phyloP scores from a whole-genome alignment of 352 stramenopile species.

The Phytophthora syringae region DNA sequence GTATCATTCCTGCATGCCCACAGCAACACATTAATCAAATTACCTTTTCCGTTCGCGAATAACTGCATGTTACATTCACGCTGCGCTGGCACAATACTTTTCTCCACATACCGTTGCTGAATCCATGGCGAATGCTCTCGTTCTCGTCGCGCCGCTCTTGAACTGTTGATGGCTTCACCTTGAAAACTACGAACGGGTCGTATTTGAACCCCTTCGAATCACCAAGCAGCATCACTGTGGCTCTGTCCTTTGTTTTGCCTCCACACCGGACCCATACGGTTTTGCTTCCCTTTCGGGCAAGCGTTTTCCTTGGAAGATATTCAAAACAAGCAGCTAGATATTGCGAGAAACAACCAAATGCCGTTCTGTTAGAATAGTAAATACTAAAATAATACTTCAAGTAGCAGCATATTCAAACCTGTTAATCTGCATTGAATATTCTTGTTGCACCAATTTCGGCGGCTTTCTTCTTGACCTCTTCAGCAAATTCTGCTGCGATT shows the following conservation, averaged over 20 bases:
- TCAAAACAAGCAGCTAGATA: slow-evolving; percentile 6
- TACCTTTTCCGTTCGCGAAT: not conserved
- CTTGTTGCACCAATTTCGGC: slow-evolving; percentile 9
- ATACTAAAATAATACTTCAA: too few species aligned
- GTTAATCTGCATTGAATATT: slow-evolving; percentile 10
- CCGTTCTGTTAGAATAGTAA: too few species aligned
- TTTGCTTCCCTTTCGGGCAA: slow-evolving; percentile 3
- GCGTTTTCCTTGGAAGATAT: slow-evolving; percentile 4
- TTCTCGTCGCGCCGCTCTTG: not conserved
- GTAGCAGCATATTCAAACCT: too few species aligned
- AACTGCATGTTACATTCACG: not conserved
- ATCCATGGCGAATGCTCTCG: not conserved
- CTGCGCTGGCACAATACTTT: not conserved
- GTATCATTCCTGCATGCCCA: not conserved
- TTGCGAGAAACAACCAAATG: not conserved
- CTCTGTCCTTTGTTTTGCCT: slow-evolving; percentile 7
- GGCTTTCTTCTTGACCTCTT: not conserved
- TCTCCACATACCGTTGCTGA: not conserved
- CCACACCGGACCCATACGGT: slow-evolving; percentile 12
- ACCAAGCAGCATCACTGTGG: not conserved
- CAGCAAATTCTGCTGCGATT: slow-evolving; percentile 1
- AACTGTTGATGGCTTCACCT: not conserved
- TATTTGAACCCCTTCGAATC: not conserved
- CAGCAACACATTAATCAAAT: not conserved
- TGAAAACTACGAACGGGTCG: slow-evolving; percentile 2